Evolutionary conservation across 2,329 filamentous ascomycete genomes (phyloP), one percentile per base, ranked within the genome.

Genomic region (Myriosclerotinia curreyana): DNA sequence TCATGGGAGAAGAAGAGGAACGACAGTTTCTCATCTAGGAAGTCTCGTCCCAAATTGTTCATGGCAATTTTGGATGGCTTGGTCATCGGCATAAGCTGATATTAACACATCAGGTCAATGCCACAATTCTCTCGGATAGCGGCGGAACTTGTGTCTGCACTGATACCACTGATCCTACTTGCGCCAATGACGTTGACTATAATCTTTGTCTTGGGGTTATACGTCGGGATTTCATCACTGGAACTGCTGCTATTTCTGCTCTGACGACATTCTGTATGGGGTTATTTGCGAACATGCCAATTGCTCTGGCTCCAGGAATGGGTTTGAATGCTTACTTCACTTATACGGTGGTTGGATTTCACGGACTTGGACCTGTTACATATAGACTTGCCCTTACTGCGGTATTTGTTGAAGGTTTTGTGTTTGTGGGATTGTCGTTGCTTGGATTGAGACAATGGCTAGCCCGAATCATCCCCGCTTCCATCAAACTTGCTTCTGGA

Each of bases 291-390:
- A 96, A 96, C 70, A 78, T 79, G 78, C 88, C 88, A 2, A 87
- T 91, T 69, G 87, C 85, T 12, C 77, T 91, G 53, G 89, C 88
- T 14, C 88, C 89, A n/a, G 89, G 88, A 42, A 90, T 92, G 88
- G 89, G 92, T 40, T 76, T 96, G 64, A 96, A 96, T 73, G 91
- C 91, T n/a, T 95, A 96, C 75, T 96, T 96, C 73, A 84, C 91
- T 34, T 96, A 90, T 74, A 77, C 73, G 64, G 88, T 91, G 52
- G 91, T 96, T 64, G 92, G 92, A 3, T 85, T 81, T 72, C 87
- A 93, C 74, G 92, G 91, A 50, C 82, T 80, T 25, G 91, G 91
- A 2, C 80, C 82, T 51, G 86, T 96, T 9, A 86, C 90, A 1
- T 96, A 91, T 74, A 76, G 83, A 61, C 82, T 93, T 52, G 92